Conservation (phyloP, 208 protist genomes). For the Trypanosoma congolense region DNA sequence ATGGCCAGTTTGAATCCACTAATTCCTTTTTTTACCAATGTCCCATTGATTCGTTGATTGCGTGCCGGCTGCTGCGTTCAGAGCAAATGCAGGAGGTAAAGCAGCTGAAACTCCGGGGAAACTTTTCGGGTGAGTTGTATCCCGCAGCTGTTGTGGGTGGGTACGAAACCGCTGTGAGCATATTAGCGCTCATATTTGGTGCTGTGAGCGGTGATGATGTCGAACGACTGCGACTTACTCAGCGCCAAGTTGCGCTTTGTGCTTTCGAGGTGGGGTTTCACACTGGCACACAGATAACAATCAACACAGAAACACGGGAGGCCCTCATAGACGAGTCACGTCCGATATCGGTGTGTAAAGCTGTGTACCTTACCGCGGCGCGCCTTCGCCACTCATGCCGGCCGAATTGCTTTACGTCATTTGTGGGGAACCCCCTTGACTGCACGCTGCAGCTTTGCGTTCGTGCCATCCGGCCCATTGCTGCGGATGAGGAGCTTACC, state of each 20-base stretch:
- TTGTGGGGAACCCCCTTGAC: slow-evolving; percentile 70
- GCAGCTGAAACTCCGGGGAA: slow-evolving; percentile 1
- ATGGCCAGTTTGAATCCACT: slow-evolving; percentile 54
- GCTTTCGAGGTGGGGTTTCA: slow-evolving; percentile 55
- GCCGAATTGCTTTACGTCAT: slow-evolving; percentile 80
- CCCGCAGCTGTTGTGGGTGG: slow-evolving; percentile 50
- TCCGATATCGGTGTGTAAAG: slow-evolving; percentile 57
- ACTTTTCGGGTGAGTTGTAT: slow-evolving; percentile 59
- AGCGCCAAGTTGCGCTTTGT: slow-evolving; percentile 69
- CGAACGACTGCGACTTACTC: slow-evolving; percentile 63
- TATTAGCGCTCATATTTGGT: slow-evolving; percentile 56
- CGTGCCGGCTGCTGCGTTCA: slow-evolving; percentile 51
- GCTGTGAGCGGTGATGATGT: slow-evolving; percentile 44
- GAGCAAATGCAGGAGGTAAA: neutral
- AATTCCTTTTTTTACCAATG: slow-evolving; percentile 82
- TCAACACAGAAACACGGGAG: slow-evolving; percentile 12
- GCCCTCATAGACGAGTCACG: slow-evolving; percentile 44
- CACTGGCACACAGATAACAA: slow-evolving; percentile 32
- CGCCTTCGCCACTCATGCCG: slow-evolving; percentile 83
- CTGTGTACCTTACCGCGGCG: slow-evolving; percentile 50
- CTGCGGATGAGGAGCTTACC: slow-evolving; percentile 74
- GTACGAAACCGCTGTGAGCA: slow-evolving; percentile 58
- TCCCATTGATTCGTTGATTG: slow-evolving; percentile 77
- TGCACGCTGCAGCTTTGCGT: slow-evolving; percentile 48
- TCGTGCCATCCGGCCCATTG: slow-evolving; percentile 55